Percentiles rank a stretch among this genome's conserved stretches.
Evolutionary conservation across 306 rosid species (phyloP).

Genomic region (Spatholobus suberectus): DNA sequence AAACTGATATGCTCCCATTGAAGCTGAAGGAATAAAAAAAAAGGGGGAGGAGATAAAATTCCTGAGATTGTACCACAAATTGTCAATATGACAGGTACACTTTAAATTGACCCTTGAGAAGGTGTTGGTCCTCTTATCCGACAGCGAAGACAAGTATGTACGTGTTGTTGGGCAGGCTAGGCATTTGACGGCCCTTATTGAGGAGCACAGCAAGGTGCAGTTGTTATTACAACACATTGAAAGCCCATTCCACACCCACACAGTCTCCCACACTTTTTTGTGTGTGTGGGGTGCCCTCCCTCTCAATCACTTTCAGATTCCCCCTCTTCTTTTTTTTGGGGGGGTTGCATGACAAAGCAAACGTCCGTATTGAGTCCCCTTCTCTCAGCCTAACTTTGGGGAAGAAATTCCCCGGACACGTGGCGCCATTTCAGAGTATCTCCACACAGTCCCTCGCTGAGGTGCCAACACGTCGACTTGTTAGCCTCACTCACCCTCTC

Average conservation of each 20-base stretch:
- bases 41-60: background rate
- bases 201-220: slow-evolving; percentile 35
- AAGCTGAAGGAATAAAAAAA: no score
- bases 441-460: background rate
- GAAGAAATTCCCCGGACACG: slow-evolving; percentile 1
- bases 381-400: background rate
- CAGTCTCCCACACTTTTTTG: no score
- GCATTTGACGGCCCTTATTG: slow-evolving; percentile 46
- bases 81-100: background rate
- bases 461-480: background rate
- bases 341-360: background rate
- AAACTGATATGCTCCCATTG: no score
- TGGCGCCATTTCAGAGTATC: background rate
- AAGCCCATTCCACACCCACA: slow-evolving; percentile 11
- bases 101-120: background rate
- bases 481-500: background rate
- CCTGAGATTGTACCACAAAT: background rate
- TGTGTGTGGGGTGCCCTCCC: slow-evolving; percentile 23
- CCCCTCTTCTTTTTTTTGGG: background rate
- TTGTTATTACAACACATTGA: background rate
- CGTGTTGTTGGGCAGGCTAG: background rate
- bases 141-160: slow-evolving; percentile 25
- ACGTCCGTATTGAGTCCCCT: background rate
- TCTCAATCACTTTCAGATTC: slow-evolving; percentile 13
- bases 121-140: slow-evolving; percentile 23